Percentiles rank a stretch among this genome's conserved stretches.
Conservation (phyloP, 2,329 filamentous ascomycete genomes). For the Eutypa lata region DNA sequence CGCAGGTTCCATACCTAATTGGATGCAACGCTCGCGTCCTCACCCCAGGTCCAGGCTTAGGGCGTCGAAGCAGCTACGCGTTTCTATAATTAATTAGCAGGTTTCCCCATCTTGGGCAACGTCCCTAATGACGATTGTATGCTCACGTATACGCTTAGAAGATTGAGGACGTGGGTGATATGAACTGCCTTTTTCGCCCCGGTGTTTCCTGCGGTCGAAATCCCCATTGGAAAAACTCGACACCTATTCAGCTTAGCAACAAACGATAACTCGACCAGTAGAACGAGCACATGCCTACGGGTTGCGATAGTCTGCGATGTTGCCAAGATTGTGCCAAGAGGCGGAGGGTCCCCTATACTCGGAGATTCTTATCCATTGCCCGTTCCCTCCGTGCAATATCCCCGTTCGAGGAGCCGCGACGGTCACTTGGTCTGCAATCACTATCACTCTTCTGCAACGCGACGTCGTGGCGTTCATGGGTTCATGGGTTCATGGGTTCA, state of each 20-base stretch:
- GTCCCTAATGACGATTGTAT: background rate
- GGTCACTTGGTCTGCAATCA: background rate
- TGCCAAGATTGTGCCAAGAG: background rate
- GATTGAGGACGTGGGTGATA: too few relatives aligned
- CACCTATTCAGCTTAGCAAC: background rate
- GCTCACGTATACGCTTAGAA: too few relatives aligned
- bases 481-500: background rate
- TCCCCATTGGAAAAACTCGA: background rate
- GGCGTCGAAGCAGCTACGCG: background rate
- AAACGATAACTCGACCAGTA: background rate
- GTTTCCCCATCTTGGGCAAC: background rate
- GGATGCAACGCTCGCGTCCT: too few relatives aligned
- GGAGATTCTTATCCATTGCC: background rate
- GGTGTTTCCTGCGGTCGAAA: too few relatives aligned
- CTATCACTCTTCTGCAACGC: background rate
- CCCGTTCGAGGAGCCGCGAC: background rate
- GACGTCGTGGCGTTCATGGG: background rate
- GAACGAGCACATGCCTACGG: background rate
- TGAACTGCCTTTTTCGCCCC: too few relatives aligned
- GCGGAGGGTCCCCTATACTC: background rate
- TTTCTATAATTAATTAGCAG: background rate
- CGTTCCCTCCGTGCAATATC: background rate
- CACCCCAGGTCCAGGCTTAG: too few relatives aligned
- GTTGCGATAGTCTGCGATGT: background rate
- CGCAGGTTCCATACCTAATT: too few relatives aligned